Evolutionary conservation across 148 eudicot genomes (phyloP).

Genomic region (Vaccinium darrowii): DNA sequence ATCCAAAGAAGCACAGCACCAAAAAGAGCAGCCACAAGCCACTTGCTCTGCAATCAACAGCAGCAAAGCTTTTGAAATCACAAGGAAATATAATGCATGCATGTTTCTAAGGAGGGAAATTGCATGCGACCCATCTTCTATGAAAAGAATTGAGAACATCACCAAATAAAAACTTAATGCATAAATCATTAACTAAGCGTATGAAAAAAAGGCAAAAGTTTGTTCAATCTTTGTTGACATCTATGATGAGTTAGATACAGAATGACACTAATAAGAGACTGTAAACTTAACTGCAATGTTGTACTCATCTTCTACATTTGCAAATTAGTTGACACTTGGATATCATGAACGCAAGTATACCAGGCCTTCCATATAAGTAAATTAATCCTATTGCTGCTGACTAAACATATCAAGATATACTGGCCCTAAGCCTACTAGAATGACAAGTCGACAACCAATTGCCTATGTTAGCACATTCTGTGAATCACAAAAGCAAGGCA

Average conservation of each 20-base stretch:
- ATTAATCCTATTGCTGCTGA: neutral
- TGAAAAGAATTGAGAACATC: neutral
- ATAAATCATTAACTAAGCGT: neutral
- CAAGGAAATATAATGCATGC: neutral
- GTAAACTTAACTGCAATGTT: neutral
- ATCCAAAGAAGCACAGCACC: conserved; percentile 49
- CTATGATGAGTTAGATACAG: too few species aligned
- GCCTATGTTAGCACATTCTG: neutral
- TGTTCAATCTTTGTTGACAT: neutral
- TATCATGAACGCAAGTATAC: neutral
- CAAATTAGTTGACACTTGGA: neutral
- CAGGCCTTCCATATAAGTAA: neutral
- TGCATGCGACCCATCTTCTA: neutral
- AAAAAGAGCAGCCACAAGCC: conserved; percentile 57
- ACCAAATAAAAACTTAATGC: neutral
- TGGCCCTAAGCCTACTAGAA: neutral
- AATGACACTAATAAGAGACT: neutral
- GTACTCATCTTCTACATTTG: neutral
- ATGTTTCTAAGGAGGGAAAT: neutral
- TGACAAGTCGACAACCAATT: neutral
- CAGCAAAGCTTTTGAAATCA: neutral
- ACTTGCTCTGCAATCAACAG: conserved; percentile 69
- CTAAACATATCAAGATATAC: neutral
- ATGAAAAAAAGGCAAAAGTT: neutral
- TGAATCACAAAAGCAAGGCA: neutral